A percentile compares a stretch with the other conserved stretches of the same genome.
Conservation (phyloP, 768 basidiomycete species). For the Psilocybe cubensis region DNA sequence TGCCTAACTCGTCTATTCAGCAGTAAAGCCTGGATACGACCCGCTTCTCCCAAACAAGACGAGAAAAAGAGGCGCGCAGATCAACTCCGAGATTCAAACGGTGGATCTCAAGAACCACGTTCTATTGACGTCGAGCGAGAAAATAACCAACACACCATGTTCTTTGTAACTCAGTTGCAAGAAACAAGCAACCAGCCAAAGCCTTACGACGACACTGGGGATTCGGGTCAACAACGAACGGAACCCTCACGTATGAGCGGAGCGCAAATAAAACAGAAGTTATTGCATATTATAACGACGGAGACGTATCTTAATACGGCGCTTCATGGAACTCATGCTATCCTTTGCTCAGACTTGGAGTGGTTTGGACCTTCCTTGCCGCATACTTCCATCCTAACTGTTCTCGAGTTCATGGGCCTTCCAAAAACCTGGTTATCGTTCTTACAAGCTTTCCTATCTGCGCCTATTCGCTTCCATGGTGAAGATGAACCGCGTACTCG, state of each 20-base stretch:
- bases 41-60: not conserved
- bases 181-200: conserved; percentile 17
- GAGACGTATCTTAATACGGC: conserved; percentile 43
- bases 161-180: conserved; percentile 40
- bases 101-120: conserved; percentile 8
- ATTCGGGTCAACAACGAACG: conserved; percentile 14
- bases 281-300: conserved; percentile 43
- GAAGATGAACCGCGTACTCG: conserved; percentile 31
- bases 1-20: conserved; percentile 20
- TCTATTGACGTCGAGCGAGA: conserved; percentile 33
- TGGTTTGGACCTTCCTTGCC: conserved; percentile 50
- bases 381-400: conserved; percentile 41
- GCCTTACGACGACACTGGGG: conserved; percentile 18
- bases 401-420: conserved; percentile 43
- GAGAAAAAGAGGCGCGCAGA: conserved; percentile 15
- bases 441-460: conserved; percentile 37
- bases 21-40: conserved; percentile 14
- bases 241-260: not conserved
- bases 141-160: conserved; percentile 24
- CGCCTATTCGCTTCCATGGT: conserved; percentile 36
- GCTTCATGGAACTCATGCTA: conserved; percentile 35
- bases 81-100: conserved; percentile 27
- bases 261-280: conserved; percentile 34
- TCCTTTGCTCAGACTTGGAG: conserved; percentile 46
- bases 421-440: conserved; percentile 37